phyloP scores from a whole-genome alignment of 331 rosid genomes.

The Quercus tomentella region DNA sequence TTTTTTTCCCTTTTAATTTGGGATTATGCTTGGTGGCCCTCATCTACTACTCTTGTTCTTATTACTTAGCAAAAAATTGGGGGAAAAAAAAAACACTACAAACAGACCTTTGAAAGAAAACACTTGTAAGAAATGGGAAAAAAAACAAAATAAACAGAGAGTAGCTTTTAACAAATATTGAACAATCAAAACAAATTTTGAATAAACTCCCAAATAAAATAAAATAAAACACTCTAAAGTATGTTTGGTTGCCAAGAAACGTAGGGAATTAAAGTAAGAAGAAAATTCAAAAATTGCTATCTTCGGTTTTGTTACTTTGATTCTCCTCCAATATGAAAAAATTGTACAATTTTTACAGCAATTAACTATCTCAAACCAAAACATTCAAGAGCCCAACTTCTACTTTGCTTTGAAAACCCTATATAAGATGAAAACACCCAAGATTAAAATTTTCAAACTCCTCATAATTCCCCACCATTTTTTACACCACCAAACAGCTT shows the following conservation, averaged over 20 bases:
- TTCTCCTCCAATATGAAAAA: background rate
- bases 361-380: background rate
- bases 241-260: background rate
- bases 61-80: too few species aligned
- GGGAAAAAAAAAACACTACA: too few species aligned
- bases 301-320: background rate
- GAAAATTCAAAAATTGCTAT: background rate
- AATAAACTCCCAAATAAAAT: background rate
- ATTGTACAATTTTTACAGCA: background rate
- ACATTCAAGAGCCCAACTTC: background rate
- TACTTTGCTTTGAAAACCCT: background rate
- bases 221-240: too few species aligned
- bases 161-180: background rate
- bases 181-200: background rate
- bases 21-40: too few species aligned
- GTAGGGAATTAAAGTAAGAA: background rate
- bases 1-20: too few species aligned
- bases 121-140: background rate
- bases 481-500: background rate
- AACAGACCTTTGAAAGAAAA: background rate
- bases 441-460: background rate
- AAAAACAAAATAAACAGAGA: background rate
- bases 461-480: background rate
- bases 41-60: too few species aligned
- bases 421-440: background rate